Base-by-base conservation (phyloP, 2,329 filamentous ascomycete genomes). In the Fusarium algeriense region DNA sequence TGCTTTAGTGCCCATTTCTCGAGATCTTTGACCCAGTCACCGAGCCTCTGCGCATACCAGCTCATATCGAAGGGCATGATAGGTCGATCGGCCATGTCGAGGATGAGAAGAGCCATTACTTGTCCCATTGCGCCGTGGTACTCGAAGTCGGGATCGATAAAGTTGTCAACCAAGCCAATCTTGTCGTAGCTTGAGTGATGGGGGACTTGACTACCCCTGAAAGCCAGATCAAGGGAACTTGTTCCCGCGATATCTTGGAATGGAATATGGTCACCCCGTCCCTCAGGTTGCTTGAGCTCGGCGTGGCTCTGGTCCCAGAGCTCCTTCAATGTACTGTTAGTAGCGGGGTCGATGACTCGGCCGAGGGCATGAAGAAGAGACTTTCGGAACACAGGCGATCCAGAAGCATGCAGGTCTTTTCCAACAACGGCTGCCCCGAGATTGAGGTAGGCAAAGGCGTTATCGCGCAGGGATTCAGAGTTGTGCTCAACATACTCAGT, bases 401-500 rank as follows among this genome's bases (percentile, higher is more conserved):
- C 96, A 9, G 91, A 85, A 12, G 93, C 95, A 70, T 88, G 87
- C 77, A 99, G 94, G 14, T 91, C 85, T 57, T 85, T 82, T 9
- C 96, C 96, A 4, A 88, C 88, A 7, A 98, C 91, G 37, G 92
- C 95, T 3, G 91, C 89, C 78, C 95, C 95, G 43, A 99, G 90
- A 77, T 99, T 99, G 71, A 99, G 86, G 77, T 99, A 99, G 13
- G 93, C 95, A 70, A 93, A 90, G 0, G 89, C 95, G 74, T 96
- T 88, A 20, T 87, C 84, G 44, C 93, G 91, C 10, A 99, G 85
- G 6, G 83, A 80, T 1, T 95, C 90, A 32, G 94, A 85, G 73
- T 95, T 91, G 49, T 92, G 91, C 82, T 99, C 96, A 48, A 99
- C 96, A 76, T 92, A 95, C 80, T 99, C 96, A 3, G 96, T 98